Evolutionary conservation across 805 yeast genomes (phyloP).

Genomic region (Debaryomyces prosopidis): DNA sequence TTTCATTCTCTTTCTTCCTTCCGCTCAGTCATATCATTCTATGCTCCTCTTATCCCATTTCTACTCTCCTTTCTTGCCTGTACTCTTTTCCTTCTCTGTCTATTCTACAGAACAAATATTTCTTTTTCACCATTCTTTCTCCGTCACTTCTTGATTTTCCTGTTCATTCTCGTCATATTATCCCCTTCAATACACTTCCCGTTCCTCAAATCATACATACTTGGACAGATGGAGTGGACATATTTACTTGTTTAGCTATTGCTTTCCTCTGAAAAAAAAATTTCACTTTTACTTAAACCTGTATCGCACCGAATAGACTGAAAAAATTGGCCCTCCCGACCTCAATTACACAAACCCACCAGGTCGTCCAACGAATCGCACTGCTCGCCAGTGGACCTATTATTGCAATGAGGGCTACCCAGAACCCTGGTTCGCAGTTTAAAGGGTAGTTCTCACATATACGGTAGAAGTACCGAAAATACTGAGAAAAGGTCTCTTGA

Average conservation of each 20-base stretch:
- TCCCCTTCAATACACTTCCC: constrained; percentile 1
- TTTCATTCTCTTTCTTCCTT: not conserved
- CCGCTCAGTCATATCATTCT: not conserved
- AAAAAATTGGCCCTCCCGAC: too few species aligned
- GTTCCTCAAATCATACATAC: constrained; percentile 50
- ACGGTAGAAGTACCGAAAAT: too few species aligned
- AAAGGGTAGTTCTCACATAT: too few species aligned
- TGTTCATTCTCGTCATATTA: not conserved
- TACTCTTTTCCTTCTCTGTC: not conserved
- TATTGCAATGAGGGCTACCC: too few species aligned
- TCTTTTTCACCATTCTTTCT: not conserved
- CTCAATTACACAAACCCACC: too few species aligned
- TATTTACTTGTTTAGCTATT: constrained; percentile 20
- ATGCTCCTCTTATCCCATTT: not conserved
- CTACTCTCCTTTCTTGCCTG: not conserved
- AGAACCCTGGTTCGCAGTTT: too few species aligned
- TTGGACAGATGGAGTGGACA: constrained; percentile 88
- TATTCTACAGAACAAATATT: not conserved
- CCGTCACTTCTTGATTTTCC: not conserved
- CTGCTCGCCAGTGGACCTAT: too few species aligned
- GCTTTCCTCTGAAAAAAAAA: constrained; percentile 8
- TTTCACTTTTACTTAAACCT: constrained; percentile 2
- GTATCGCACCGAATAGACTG: too few species aligned
- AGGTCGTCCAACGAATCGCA: too few species aligned
- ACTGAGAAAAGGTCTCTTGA: too few species aligned